A percentile compares a stretch with the other conserved stretches of the same genome.
phyloP scores from a whole-genome alignment of 805 yeast species.

The Yamadazyma insecticola region DNA sequence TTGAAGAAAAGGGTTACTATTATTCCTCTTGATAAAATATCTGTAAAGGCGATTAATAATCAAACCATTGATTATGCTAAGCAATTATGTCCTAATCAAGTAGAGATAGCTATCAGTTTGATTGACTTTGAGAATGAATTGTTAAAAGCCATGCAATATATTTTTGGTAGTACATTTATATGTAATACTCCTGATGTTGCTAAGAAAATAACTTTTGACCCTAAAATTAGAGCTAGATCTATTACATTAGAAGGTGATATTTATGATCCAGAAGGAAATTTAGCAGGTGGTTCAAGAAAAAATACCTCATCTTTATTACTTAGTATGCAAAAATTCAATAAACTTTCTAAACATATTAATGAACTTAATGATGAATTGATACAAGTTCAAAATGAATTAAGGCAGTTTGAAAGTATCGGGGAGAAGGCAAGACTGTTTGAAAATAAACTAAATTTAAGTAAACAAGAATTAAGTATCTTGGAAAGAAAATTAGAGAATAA shows the following conservation, averaged over 20 bases:
- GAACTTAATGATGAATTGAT: slow-evolving; percentile 40
- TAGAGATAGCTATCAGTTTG: slow-evolving; percentile 82
- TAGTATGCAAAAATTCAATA: slow-evolving; percentile 63
- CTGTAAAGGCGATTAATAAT: slow-evolving; percentile 51
- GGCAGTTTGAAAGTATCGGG: slow-evolving; percentile 38
- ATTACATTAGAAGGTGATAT: slow-evolving; percentile 91
- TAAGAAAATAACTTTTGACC: slow-evolving; percentile 81
- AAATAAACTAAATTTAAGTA: slow-evolving; percentile 51
- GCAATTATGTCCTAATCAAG: slow-evolving; percentile 73
- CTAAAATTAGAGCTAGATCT: slow-evolving; percentile 70
- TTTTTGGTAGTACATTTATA: slow-evolving; percentile 85
- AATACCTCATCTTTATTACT: slow-evolving; percentile 53
- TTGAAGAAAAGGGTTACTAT: slow-evolving; percentile 81
- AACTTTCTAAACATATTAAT: slow-evolving; percentile 33
- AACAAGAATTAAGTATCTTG: slow-evolving; percentile 55
- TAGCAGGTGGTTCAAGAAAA: slow-evolving; percentile 90
- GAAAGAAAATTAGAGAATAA: slow-evolving; percentile 53
- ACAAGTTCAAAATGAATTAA: slow-evolving; percentile 35
- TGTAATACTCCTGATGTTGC: slow-evolving; percentile 89
- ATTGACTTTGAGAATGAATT: slow-evolving; percentile 71
- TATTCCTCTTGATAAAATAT: slow-evolving; percentile 84
- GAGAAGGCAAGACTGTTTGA: slow-evolving; percentile 52
- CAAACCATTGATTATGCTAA: slow-evolving; percentile 63
- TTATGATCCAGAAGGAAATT: slow-evolving; percentile 93
- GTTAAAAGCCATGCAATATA: slow-evolving; percentile 78